phyloP scores from a whole-genome alignment of 2,329 filamentous ascomycete species.

The Exophiala xenobiotica region DNA sequence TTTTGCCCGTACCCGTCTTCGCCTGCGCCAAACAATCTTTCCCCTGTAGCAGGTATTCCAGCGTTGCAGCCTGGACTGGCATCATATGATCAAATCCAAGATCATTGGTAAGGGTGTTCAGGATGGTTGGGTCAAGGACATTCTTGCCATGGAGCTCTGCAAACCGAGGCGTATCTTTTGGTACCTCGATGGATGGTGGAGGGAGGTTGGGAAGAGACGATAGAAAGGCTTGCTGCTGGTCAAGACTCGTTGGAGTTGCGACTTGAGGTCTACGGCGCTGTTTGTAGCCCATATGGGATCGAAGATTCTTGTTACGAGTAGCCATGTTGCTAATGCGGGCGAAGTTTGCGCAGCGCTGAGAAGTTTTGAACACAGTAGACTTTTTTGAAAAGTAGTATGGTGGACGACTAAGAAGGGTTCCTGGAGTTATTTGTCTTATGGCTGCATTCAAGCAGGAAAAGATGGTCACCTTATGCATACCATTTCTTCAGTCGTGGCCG shows the following conservation, averaged over 20 bases:
- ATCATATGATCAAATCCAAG: conserved; percentile 21
- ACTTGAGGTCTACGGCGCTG: not conserved
- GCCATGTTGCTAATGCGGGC: not conserved
- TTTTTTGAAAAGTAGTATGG: not conserved
- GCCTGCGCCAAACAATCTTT: conserved; percentile 76
- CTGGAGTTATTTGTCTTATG: not conserved
- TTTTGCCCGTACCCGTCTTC: conserved; percentile 96
- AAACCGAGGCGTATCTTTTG: conserved; percentile 18
- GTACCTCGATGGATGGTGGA: conserved; percentile 12
- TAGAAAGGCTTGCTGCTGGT: not conserved
- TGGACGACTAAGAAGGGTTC: not conserved
- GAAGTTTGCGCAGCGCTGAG: not conserved
- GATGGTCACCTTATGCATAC: not conserved
- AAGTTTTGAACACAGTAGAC: not conserved
- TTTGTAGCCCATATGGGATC: not conserved
- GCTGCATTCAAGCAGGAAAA: not conserved
- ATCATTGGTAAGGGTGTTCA: conserved; percentile 20
- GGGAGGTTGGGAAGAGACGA: conserved; percentile 1
- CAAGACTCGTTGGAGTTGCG: not conserved
- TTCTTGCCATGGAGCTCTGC: conserved; percentile 14
- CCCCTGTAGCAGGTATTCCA: conserved; percentile 15
- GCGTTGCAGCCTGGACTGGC: conserved; percentile 19
- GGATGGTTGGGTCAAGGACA: conserved; percentile 12
- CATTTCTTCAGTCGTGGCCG: not conserved
- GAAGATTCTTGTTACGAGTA: not conserved